Conservation (phyloP, 306 rosid species). For the Sechiopsis laciniata region DNA sequence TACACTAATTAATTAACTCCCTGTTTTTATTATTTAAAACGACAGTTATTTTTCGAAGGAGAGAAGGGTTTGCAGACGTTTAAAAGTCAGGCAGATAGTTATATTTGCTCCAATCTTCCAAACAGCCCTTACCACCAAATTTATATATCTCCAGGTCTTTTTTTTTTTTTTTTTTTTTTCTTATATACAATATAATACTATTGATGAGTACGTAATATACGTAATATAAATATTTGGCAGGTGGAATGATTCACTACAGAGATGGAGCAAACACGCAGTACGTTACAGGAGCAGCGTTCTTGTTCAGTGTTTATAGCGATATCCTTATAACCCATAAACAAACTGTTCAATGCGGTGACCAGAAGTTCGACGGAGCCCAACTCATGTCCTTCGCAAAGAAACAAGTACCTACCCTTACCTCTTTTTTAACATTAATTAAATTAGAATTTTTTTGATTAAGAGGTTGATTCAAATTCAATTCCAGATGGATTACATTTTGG, state of each 20-base stretch:
- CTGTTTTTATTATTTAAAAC: neutral
- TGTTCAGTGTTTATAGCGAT: constrained; percentile 55
- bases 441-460: too few relatives aligned
- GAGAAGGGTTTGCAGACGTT: constrained; percentile 35
- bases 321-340: constrained; percentile 43
- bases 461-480: neutral
- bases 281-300: constrained; percentile 50
- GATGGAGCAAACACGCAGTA: constrained; percentile 90
- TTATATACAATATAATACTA: too few relatives aligned
- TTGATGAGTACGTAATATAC: neutral
- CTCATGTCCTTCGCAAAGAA: constrained; percentile 51
- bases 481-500: constrained; percentile 71
- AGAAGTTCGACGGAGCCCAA: constrained; percentile 29
- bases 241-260: constrained; percentile 66
- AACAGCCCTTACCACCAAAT: constrained; percentile 71
- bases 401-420: constrained; percentile 34
- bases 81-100: constrained; percentile 62
- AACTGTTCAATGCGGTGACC: constrained; percentile 43
- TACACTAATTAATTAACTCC: too few relatives aligned
- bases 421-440: too few relatives aligned
- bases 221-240: constrained; percentile 19
- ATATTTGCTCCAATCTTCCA: constrained; percentile 69
- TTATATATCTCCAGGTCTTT: constrained; percentile 41
- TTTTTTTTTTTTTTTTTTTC: too few relatives aligned
- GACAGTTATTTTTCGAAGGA: constrained; percentile 54